Conservation (phyloP, 2,329 filamentous ascomycete species). For the Penicillium capsulatum region DNA sequence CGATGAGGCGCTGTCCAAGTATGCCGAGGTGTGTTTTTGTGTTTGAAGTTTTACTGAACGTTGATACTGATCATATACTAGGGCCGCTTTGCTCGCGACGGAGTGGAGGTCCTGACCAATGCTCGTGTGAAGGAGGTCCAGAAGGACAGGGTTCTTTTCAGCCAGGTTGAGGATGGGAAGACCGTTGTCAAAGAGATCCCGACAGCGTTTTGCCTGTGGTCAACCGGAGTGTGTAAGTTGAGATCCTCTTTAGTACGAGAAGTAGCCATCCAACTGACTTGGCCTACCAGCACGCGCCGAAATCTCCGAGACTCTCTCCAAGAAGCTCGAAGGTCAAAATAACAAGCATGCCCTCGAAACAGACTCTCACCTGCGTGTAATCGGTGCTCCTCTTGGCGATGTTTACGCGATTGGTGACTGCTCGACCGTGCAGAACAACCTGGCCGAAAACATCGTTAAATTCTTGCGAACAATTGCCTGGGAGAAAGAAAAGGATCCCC, state of each 20-base stretch:
- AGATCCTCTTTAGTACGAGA: not conserved
- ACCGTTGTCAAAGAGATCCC: slow-evolving; percentile 86
- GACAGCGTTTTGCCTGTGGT: slow-evolving; percentile 96
- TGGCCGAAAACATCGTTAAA: slow-evolving; percentile 82
- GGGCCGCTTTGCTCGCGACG: slow-evolving; percentile 81
- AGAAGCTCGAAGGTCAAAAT: slow-evolving; percentile 73
- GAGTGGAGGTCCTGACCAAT: slow-evolving; percentile 88
- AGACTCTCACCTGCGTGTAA: slow-evolving; percentile 84
- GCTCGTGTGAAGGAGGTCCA: slow-evolving; percentile 86
- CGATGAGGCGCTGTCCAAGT: slow-evolving; percentile 87
- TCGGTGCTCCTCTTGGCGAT: slow-evolving; percentile 83
- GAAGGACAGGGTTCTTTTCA: slow-evolving; percentile 80
- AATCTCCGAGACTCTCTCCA: slow-evolving; percentile 70
- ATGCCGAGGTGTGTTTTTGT: slow-evolving; percentile 61
- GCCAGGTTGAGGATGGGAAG: slow-evolving; percentile 72
- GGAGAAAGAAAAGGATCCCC: slow-evolving; percentile 85
- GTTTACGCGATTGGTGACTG: slow-evolving; percentile 97
- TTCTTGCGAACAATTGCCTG: slow-evolving; percentile 87
- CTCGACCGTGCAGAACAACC: slow-evolving; percentile 93
- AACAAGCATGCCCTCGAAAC: slow-evolving; percentile 93
- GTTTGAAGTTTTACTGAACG: not conserved
- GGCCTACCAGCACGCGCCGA: slow-evolving; percentile 65
- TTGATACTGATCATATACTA: slow-evolving; percentile 14
- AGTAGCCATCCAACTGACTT: slow-evolving; percentile 5
- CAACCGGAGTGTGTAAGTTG: slow-evolving; percentile 70